Evolutionary conservation across 306 rosid genomes (phyloP), one percentile per base, ranked within the genome.

Genomic region (Quercus robur): DNA sequence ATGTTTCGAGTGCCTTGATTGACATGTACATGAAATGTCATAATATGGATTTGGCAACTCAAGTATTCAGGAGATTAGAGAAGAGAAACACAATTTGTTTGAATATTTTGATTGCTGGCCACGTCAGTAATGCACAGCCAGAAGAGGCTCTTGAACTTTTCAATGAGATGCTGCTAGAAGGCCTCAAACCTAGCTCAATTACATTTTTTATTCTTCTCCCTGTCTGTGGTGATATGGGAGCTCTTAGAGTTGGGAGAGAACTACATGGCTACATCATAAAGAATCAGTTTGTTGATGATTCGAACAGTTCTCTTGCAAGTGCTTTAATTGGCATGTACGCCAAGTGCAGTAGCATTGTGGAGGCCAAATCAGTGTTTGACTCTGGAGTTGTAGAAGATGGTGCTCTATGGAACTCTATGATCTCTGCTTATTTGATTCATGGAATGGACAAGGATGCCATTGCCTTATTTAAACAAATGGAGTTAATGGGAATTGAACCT

Each of bases 41-140:
- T 1, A 77, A 73, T 59, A 74, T 71, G 75, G 81, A 3, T 75
- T 55, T 80, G 23, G 89, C 86, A 55, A 51, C 74, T 5, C 26
- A 63, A 74, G 81, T 83, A 26, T 86, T 86, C 67, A 46, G 57
- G 57, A 74, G 68, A 74, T 46, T 30, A 21, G 79, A 77, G 44
- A 77, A 49, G 51, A 80, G 75, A 72, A 86, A 83, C 73, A 84
- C 74, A 62, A 61, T 77, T 54, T 83, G 89, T 77, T 83, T 86
- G 89, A 86, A 83, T 75, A 74, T 81, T 38, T 83, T 86, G 79
- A 81, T 83, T 66, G 87, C 89, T n/a, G 87, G 89, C 61, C 58
- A 80, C 12, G 74, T 80, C 69, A 55, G 58, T 55, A 46, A 73
- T 18, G 71, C 13, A 83, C 87, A 81, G 76, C 77, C 46, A 9